Evolutionary conservation across 1,139 yeast species (phyloP), one percentile per base, ranked within the genome.

Genomic region (Magnusiomyces tetraspermus): DNA sequence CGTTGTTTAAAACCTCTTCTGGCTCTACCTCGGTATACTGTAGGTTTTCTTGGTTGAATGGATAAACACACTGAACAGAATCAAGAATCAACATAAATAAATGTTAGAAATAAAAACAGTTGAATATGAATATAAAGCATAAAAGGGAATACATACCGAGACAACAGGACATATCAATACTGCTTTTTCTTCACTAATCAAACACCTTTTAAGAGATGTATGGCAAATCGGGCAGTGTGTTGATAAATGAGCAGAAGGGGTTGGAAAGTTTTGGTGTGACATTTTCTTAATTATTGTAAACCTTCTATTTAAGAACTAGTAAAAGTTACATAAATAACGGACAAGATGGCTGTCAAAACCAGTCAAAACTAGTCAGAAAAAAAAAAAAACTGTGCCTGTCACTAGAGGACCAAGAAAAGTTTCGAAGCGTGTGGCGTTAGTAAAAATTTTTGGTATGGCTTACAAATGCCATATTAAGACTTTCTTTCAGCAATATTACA

Each of bases 111-210:
- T 13, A 28, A 23, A 31, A 13, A 23, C 23, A 45, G 15, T 15
- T 4, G 24, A n/a, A 22, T 6, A 3, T 15, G 23, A 42, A 19
- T 6, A n/a, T n/a, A 17, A 21, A 22, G 37, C 6, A 26, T 2
- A 31, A 8, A 30, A n/a, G n/a, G 28, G 17, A 5, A 23, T 6
- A 52, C 57, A 48, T 50, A 57, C 58, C n/a, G 52, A 52, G 28
- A 55, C 57, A 50, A 62, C 63, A 24, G 68, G 63, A 53, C 73
- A 69, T 38, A 68, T 60, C 40, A 64, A 62, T 49, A 69, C 57
- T 3, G 70, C 69, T 48, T 66, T 66, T 51, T 65, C 67, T 49
- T 65, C 68, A 51, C 67, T 68, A 8, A 69, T 64, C 49, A 69
- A 54, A 50, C 68, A 67, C 53, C 68, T 63, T 42, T 63, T 63